phyloP scores from a whole-genome alignment of 257 asterid species.

The Schizonepeta tenuifolia region DNA sequence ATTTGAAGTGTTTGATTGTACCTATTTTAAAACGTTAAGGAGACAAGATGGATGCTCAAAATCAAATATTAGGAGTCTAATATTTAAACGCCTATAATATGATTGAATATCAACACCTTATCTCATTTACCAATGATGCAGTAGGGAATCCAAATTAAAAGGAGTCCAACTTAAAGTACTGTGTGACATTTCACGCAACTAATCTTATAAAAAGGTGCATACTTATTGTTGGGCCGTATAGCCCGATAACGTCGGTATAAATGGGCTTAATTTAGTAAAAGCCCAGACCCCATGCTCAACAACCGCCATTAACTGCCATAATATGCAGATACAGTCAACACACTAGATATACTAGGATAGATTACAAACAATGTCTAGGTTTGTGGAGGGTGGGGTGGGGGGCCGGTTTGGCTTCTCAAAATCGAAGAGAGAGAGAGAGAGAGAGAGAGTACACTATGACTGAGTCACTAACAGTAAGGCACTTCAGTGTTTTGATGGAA shows the following conservation, averaged over 20 bases:
- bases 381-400: constrained; percentile 17
- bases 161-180: no score
- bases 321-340: constrained; percentile 47
- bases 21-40: no score
- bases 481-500: constrained; percentile 23
- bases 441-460: constrained; percentile 24
- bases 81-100: no score
- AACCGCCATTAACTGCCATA: constrained; percentile 46
- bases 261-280: constrained; percentile 26
- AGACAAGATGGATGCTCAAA: no score
- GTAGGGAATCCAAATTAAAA: no score
- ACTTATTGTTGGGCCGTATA: constrained; percentile 21
- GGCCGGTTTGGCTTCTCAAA: constrained; percentile 24
- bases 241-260: constrained; percentile 23
- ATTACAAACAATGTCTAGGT: constrained; percentile 15
- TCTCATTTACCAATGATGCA: no score
- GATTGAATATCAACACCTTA: no score
- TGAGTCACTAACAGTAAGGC: background rate
- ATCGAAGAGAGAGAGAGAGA: background rate
- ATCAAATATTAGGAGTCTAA: no score
- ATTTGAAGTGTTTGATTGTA: no score
- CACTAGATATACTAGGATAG: constrained; percentile 39
- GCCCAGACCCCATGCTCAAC: constrained; percentile 28
- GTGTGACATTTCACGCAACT: no score
- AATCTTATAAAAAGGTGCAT: no score